Percentiles rank a stretch among this genome's conserved stretches.
Evolutionary conservation across 306 rosid genomes (phyloP).

Genomic region (Vigna hirtella): DNA sequence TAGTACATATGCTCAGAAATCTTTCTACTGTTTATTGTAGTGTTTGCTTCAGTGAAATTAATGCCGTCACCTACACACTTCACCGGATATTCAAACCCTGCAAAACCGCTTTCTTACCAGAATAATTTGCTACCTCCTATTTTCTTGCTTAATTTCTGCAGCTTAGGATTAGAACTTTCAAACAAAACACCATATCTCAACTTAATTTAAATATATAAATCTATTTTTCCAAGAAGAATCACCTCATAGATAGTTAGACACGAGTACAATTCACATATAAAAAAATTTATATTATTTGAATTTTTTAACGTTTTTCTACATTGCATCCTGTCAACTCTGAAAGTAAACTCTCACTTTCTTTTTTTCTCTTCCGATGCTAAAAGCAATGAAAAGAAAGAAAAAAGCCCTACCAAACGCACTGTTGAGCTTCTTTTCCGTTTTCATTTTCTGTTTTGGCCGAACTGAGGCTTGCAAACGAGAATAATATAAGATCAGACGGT

Average conservation of each 20-base stretch:
- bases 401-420: constrained; percentile 25
- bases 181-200: neutral
- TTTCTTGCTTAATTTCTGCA: neutral
- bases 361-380: neutral
- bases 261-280: too few species aligned
- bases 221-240: too few species aligned
- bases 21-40: neutral
- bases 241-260: too few species aligned
- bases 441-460: constrained; percentile 21
- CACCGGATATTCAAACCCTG: constrained; percentile 41
- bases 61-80: constrained; percentile 24
- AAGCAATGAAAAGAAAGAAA: constrained; percentile 28
- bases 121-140: neutral
- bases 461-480: neutral
- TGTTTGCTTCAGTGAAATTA: constrained; percentile 36
- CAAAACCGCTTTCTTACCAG: constrained; percentile 20
- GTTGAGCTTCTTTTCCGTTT: constrained; percentile 14
- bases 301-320: too few species aligned
- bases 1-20: constrained; percentile 1
- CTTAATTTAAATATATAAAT: too few species aligned
- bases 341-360: neutral
- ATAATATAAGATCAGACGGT: too few species aligned
- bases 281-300: too few species aligned
- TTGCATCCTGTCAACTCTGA: constrained; percentile 1
- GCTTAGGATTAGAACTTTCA: neutral